Evolutionary conservation across 2,329 filamentous ascomycete species (phyloP).

Genomic region (Curvularia verruculosa): DNA sequence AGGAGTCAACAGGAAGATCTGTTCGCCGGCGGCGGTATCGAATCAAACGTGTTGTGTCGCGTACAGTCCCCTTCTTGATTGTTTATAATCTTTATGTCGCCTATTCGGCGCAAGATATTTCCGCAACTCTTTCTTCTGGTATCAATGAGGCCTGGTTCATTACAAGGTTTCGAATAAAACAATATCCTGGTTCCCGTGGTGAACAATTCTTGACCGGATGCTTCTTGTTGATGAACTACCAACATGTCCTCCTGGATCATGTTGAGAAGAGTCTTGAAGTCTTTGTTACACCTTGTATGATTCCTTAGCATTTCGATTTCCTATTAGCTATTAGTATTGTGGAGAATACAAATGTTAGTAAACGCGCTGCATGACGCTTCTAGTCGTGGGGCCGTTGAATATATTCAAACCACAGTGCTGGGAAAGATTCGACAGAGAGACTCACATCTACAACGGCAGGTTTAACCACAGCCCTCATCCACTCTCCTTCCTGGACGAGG

Average conservation of each 20-base stretch:
- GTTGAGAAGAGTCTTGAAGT: neutral
- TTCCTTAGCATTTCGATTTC: neutral
- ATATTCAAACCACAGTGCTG: neutral
- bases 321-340: neutral
- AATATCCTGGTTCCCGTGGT: neutral
- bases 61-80: neutral
- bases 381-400: neutral
- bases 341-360: neutral
- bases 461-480: neutral
- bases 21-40: neutral
- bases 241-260: slow-evolving; percentile 8
- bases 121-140: slow-evolving; percentile 6
- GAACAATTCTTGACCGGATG: neutral
- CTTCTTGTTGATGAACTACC: neutral
- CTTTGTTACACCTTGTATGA: neutral
- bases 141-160: neutral
- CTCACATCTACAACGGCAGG: slow-evolving; percentile 5
- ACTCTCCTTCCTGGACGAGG: neutral
- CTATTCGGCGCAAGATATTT: neutral
- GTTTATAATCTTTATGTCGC: neutral
- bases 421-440: neutral
- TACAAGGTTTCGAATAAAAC: neutral
- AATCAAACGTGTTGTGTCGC: neutral
- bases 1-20: too few relatives aligned
- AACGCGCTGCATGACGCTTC: neutral